Evolutionary conservation across 176 grass and related monocot species (phyloP).

Genomic region (Phoenix roebelenii): DNA sequence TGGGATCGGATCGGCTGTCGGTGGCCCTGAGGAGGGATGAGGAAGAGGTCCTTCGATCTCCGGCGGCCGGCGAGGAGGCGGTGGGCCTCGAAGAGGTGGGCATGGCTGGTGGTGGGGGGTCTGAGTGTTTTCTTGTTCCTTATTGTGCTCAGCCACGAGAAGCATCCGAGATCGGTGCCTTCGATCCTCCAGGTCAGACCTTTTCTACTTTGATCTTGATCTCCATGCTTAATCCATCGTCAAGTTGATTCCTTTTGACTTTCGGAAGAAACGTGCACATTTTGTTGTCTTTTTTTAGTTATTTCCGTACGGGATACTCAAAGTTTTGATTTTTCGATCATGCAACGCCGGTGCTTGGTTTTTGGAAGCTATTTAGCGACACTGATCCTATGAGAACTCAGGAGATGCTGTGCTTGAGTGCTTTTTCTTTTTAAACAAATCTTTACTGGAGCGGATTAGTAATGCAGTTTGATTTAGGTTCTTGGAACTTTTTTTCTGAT

Average conservation of each 20-base stretch:
- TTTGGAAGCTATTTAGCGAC: no score
- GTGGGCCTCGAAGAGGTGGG: constrained; percentile 48
- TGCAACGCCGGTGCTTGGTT: no score
- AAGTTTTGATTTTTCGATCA: no score
- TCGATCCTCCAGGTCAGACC: constrained; percentile 9
- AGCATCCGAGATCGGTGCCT: constrained; percentile 19
- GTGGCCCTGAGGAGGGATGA: constrained; percentile 20
- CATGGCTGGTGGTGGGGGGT: constrained; percentile 30
- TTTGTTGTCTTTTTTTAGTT: background rate
- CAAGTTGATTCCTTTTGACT: background rate
- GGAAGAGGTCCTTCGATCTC: constrained; percentile 37
- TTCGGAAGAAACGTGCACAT: constrained; percentile 5
- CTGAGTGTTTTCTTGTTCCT: constrained; percentile 15
- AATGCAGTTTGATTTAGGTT: no score
- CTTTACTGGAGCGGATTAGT: no score
- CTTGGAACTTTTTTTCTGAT: no score
- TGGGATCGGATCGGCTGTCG: background rate
- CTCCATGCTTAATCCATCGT: background rate
- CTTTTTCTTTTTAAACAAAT: no score
- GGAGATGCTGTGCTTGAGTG: no score
- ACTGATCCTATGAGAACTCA: no score
- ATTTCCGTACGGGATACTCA: no score
- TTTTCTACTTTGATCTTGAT: background rate
- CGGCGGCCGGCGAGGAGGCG: constrained; percentile 49
- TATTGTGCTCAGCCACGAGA: constrained; percentile 16